Base-by-base conservation (phyloP, 202 grass and related monocot genomes). In the Hordeum pubiflorum region DNA sequence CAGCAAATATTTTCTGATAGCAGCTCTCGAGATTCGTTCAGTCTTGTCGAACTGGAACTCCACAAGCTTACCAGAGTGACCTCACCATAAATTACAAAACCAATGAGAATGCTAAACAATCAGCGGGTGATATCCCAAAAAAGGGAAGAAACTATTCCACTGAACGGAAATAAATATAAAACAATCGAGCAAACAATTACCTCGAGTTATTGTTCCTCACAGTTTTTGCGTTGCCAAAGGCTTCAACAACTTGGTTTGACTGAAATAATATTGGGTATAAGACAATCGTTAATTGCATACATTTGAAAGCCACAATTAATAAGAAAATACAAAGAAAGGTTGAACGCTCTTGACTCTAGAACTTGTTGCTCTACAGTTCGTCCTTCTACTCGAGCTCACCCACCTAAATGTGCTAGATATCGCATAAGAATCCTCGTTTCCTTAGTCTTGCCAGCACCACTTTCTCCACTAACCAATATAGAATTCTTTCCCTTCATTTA, bases 341-440 rank as follows among this genome's bases (percentile, higher is more conserved):
- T 22, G 31, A 77, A 82, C 5, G 60, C 27, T 29, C 84, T 90
- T 99, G 89, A 92, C 88, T 99, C 97, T 86, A 99, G 59, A 84
- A 99, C 97, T 96, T 99, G 97, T 76, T 99, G 97, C 79, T 99
- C 97, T 74, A 99, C 97, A 73, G 97, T 99, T 89, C 97, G 87
- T 77, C 92, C 97, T 91, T 99, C 97, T 81, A 91, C 88, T 65
- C 92, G 89, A 32, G 91, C 90, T 81, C 97, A 81, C 65, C 97
- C 97, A 69, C 96, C 92, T 89, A 99, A 90, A 61, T 99, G 90
- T 39, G 96, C 96, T 70, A 99, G 79, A 85, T 99, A 99, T 90
- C 96, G 88, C 96, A 99, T 99, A 81, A 99, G 89, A 92, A 99
- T 95, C 83, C 96, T 99, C 7, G 96, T 99, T 82, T 92, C 96